A percentile compares a stretch with the other conserved stretches of the same genome.
phyloP scores from a whole-genome alignment of 2,329 filamentous ascomycete genomes.

The Ceratocystis albifundus region DNA sequence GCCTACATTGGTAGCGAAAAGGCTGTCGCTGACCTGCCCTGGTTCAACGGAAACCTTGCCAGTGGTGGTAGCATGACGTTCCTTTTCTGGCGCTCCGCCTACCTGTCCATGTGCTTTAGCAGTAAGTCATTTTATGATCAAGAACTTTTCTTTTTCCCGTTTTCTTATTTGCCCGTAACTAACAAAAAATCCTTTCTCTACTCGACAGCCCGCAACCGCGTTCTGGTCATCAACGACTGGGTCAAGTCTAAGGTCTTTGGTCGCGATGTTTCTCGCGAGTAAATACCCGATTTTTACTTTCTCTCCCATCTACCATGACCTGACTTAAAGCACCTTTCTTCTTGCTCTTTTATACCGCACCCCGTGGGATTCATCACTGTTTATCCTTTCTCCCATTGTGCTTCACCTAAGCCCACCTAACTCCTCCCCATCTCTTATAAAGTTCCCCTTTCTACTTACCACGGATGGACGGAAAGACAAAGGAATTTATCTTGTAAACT shows the following conservation, averaged over 20 bases:
- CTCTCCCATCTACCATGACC: not conserved
- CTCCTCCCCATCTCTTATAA: too few species aligned
- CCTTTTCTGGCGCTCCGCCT: conserved; percentile 95
- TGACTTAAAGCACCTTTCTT: not conserved
- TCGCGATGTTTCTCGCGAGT: conserved; percentile 82
- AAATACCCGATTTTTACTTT: conserved; percentile 28
- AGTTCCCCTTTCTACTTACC: not conserved
- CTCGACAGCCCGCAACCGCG: conserved; percentile 68
- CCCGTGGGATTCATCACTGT: not conserved
- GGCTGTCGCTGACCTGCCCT: conserved; percentile 92
- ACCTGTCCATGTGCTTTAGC: conserved; percentile 99
- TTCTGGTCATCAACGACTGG: conserved; percentile 91
- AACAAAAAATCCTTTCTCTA: conserved; percentile 2
- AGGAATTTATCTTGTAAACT: conserved; percentile 1
- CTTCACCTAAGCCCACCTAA: too few species aligned
- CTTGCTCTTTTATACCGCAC: not conserved
- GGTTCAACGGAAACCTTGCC: conserved; percentile 94
- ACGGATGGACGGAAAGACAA: not conserved
- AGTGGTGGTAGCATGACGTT: conserved; percentile 89
- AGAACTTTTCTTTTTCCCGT: not conserved
- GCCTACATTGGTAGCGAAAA: conserved; percentile 98
- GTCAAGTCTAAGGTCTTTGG: conserved; percentile 94
- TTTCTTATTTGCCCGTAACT: not conserved
- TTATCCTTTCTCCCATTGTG: not conserved
- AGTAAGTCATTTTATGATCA: conserved; percentile 50